Evolutionary conservation across 2,329 filamentous ascomycete species (phyloP), one percentile per base, ranked within the genome.

Genomic region (Hypoxylon sp.): DNA sequence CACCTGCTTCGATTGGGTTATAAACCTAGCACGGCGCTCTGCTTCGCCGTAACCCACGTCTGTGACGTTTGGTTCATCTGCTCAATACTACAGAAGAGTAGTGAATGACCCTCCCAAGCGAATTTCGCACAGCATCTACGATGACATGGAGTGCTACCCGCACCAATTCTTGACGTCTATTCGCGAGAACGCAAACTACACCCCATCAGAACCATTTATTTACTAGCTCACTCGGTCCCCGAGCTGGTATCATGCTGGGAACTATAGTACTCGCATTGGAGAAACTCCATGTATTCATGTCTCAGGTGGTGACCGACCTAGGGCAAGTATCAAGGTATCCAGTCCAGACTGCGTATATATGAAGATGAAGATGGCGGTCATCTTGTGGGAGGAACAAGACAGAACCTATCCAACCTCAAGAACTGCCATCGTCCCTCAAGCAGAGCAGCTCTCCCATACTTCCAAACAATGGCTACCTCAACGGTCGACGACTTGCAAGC

Each of bases 401-500:
- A 13, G 11, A 20, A 5, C 15, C 2, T 13, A 38, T 38, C n/a
- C 35, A 5, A 38, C 17, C n/a, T 9, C 11, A 38, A 8, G 2
- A 21, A 10, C 17, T 15, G n/a, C 10, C 20, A 13, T 24, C 38
- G 6, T 42, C 26, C 7, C 15, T 7, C 7, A 26, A 42, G 20
- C 5, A 20, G 17, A 18, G 18, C 10, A 21, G 6, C 15, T 18
- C 35, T 38, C 35, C 11, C 9, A 21, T 2, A 40, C 11, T 18
- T 38, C 5, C 3, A 15, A 48, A 27, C 15, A 42, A 58, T 53
- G 55, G 18, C 29, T 8, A 13, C 35, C 10, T 21, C 29, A 24
- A 24, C 21, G 18, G 4, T 58, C 26, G 55, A 53, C 37, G 31
- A 51, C 17, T 17, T 54, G 38, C 52, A 56, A 29, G 15, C 15